phyloP scores from a whole-genome alignment of 1,284 basidiomycete species.

The Leccinum pseudoinsigne region DNA sequence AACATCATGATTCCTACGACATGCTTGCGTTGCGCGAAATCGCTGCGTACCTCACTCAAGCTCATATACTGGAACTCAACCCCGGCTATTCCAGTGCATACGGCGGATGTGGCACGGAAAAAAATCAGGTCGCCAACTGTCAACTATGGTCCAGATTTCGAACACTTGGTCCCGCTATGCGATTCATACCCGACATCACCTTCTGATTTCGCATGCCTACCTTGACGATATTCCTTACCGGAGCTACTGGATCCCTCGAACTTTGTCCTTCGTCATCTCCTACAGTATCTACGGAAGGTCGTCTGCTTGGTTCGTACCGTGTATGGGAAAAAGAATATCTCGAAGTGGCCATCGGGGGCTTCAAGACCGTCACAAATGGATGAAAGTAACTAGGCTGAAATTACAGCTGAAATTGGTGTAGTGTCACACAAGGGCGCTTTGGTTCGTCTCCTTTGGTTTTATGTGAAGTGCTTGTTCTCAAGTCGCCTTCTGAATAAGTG shows the following conservation, averaged over 20 bases:
- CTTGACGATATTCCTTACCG: constrained; percentile 91
- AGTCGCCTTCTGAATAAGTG: constrained; percentile 50
- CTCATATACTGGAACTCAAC: constrained; percentile 41
- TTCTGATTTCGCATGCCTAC: constrained; percentile 50
- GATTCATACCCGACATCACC: constrained; percentile 59
- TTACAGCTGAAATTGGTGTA: constrained; percentile 79
- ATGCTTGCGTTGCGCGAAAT: constrained; percentile 65
- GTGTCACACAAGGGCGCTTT: constrained; percentile 96
- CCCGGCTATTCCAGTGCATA: constrained; percentile 9
- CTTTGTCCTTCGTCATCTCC: constrained; percentile 86
- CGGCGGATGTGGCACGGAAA: constrained; percentile 18
- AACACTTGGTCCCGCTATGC: constrained; percentile 61
- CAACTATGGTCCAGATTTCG: constrained; percentile 82
- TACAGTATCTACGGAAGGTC: constrained; percentile 78
- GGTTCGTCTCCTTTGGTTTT: constrained; percentile 46
- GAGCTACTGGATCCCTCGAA: constrained; percentile 96
- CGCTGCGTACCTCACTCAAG: constrained; percentile 59
- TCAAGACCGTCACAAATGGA: constrained; percentile 77
- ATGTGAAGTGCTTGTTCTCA: background rate
- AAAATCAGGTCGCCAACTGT: constrained; percentile 24
- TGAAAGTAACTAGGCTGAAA: constrained; percentile 61
- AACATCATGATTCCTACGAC: constrained; percentile 63
- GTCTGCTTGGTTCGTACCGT: constrained; percentile 88
- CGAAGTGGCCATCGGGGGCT: constrained; percentile 90
- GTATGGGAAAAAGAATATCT: constrained; percentile 81